These are phyloP conservation scores for Lasiodiplodia hormozganensis DNA, from an alignment of 2,329 filamentous ascomycete species.

Conservation along the genomic window DNA sequence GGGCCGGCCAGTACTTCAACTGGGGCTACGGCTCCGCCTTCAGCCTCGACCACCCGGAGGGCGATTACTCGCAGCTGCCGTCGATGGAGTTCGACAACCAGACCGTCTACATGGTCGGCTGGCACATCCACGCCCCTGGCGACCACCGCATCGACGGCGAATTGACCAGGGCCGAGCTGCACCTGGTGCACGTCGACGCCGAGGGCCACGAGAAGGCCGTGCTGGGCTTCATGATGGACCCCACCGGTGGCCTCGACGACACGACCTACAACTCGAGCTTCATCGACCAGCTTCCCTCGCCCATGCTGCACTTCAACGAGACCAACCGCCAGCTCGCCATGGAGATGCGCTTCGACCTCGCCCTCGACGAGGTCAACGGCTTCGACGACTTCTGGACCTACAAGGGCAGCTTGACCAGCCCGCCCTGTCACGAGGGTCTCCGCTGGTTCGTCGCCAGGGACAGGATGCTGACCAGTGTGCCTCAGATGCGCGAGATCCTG, in stretches of 20 bases:
- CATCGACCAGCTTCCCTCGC: constrained; percentile 50
- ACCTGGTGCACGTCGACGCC: constrained; percentile 56
- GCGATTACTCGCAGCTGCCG: constrained; percentile 49
- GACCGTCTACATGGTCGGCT: constrained; percentile 57
- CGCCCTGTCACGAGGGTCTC: constrained; percentile 56
- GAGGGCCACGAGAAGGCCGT: constrained; percentile 53
- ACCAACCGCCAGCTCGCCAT: constrained; percentile 35
- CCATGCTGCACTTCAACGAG: constrained; percentile 49
- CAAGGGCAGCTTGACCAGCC: constrained; percentile 56
- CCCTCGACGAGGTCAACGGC: constrained; percentile 46
- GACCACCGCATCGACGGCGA: constrained; percentile 56
- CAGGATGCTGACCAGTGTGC: constrained; percentile 51
- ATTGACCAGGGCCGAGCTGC: constrained; percentile 55
- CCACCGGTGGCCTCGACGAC: constrained; percentile 36
- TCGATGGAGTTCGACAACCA: constrained; percentile 55
- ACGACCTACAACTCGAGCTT: constrained; percentile 43
- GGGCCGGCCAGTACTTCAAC: constrained; percentile 54
- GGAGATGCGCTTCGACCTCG: constrained; percentile 42
- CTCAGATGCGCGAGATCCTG: constrained; percentile 57
- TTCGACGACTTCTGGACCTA: constrained; percentile 60
- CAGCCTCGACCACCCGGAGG: constrained; percentile 44
- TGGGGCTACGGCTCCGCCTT: constrained; percentile 59
- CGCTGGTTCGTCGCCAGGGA: constrained; percentile 54
- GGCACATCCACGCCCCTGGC: constrained; percentile 60
- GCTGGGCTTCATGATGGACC: constrained; percentile 55